Evolutionary conservation across 2,329 filamentous ascomycete genomes (phyloP), one percentile per base, ranked within the genome.

Genomic region (Huntiella decipiens): DNA sequence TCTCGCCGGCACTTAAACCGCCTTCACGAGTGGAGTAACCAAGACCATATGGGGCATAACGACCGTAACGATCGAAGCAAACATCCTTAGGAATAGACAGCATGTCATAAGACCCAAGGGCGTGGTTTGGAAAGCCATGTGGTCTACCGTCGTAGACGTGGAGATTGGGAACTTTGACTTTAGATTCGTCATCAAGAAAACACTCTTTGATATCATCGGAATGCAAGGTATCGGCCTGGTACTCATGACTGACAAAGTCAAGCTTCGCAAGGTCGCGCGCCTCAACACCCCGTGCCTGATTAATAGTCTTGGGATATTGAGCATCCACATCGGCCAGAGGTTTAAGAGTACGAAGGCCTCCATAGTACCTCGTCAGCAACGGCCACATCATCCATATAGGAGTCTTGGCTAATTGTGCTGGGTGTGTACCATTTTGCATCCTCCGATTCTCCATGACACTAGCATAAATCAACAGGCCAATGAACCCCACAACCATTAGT

Each of bases 11-110:
- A 4, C 88, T 86, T 19, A 81, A 76, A 1, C 88, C 88, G 10
- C 88, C 88, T 52, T 71, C 76, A 48, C 77, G 76, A 32, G 71
- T 66, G 31, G 81, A 83, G 59, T 96, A 96, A 6, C 88, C 88
- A 51, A 85, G 74, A 0, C 88, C 88, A 54, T 98, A 98, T 0
- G 88, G 82, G 0, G 84, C 87, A 28, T 91, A 74, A 52, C 86
- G 74, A 3, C 88, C 88, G 57, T 83, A 93, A 2, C 91, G 73
- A 54, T 98, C 91, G 57, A 94, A 95, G 63, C 91, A 98, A 40
- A 95, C 74, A 55, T 93, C 80, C 53, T 92, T 75, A 13, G 81
- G 74, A 33, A 96, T 65, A 0, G 77, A 79, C 10, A 96, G 62
- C 36, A 88, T 60, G 7, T 86, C 76, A 55, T 94, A 87, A 0